These are phyloP conservation scores for Lunasporangiospora selenospora DNA, from an alignment of 192 early-diverging fungal genomes.

Conservation along the genomic window DNA sequence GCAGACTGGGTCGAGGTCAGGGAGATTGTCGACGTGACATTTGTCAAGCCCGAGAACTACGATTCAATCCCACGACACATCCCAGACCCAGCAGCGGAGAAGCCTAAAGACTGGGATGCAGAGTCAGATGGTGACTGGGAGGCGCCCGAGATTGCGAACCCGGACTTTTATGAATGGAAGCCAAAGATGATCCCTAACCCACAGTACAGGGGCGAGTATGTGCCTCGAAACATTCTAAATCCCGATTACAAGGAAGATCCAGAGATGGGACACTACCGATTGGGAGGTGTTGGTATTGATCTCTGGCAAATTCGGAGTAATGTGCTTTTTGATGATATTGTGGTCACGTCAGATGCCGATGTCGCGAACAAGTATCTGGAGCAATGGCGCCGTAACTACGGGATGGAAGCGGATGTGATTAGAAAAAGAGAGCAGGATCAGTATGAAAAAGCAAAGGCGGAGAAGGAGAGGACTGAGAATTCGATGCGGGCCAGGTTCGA, in stretches of 20 bases:
- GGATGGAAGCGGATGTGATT: constrained; percentile 48
- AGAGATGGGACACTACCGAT: constrained; percentile 77
- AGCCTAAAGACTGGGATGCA: constrained; percentile 92
- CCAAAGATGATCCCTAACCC: constrained; percentile 85
- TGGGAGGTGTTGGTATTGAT: constrained; percentile 86
- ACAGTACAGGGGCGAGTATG: constrained; percentile 91
- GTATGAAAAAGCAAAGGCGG: constrained; percentile 26
- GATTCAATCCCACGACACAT: constrained; percentile 80
- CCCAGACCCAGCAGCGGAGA: constrained; percentile 76
- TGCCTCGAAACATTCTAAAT: constrained; percentile 84
- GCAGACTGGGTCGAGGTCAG: constrained; percentile 88
- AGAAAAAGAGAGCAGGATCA: constrained; percentile 18
- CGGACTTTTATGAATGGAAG: constrained; percentile 83
- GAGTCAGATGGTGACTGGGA: constrained; percentile 97
- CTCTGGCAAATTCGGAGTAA: constrained; percentile 93
- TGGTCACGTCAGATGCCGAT: constrained; percentile 81
- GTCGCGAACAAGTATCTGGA: constrained; percentile 73
- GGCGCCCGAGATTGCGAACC: constrained; percentile 84
- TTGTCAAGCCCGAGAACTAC: constrained; percentile 76
- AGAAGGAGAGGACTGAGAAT: constrained; percentile 19
- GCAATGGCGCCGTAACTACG: constrained; percentile 75
- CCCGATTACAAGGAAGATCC: constrained; percentile 90
- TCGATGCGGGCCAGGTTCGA: not conserved
- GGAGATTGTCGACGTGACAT: constrained; percentile 75
- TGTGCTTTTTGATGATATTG: constrained; percentile 91